Evolutionary conservation across 1,139 yeast genomes (phyloP), one percentile per base, ranked within the genome.

Genomic region (Zhuliangozyma parablackwelliae): DNA sequence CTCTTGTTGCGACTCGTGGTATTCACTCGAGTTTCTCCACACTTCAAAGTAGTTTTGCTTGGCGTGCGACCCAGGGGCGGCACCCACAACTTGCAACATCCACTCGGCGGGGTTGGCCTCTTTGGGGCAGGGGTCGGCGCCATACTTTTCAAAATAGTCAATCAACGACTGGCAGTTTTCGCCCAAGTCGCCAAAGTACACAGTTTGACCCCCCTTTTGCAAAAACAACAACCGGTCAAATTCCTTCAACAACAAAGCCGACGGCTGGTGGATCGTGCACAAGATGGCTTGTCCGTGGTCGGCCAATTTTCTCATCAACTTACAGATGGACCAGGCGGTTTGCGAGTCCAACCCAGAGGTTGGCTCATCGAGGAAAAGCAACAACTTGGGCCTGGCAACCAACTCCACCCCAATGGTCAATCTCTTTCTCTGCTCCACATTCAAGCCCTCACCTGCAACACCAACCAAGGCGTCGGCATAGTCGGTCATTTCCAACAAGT

Each of bases 331-430:
- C 46, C 70, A 76, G 0, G 95, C 89, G 9, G 89, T 80, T 38
- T 80, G 78, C 2, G 95, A 82, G 55, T 88, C 96, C 26, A 88
- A 63, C 0, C 96, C 96, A 0, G 96, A 86, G 0, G 96, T 88
- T 2, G 96, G 95, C 51, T 88, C 96, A 55, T 88, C 96, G 32
- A 88, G 61, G 49, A 87, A 86, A 44, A 88, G 59, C 2, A 87
- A 63, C 0, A 63, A 53, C 40, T 58, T 54, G 7, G 69, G 69
- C 46, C 57, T 62, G 7, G 69, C 69, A 36, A 59, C 69, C 42
- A 63, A 59, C 48, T 63, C 69, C 39, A 63, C 68, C 43, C 69
- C 69, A 44, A 63, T 63, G 10, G 68, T 57, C 38, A 63, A 56
- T 46, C 65, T 53, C 49, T 61, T 61, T 43, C 65, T 50, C 44